Evolutionary conservation across 1,284 basidiomycete genomes (phyloP).

Genomic region (Moesziomyces sp.): DNA sequence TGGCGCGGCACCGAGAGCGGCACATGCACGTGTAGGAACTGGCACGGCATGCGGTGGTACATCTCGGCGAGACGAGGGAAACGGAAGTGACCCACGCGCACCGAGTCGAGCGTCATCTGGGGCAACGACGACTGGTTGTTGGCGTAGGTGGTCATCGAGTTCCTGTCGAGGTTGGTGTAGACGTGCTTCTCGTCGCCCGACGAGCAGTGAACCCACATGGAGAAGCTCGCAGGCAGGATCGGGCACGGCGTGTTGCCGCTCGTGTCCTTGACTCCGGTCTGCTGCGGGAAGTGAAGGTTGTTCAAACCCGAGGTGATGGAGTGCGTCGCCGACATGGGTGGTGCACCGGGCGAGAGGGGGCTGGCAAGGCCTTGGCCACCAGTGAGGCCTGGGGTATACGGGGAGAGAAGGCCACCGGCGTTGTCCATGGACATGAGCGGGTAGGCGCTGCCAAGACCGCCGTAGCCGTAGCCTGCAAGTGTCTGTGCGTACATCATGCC

Average conservation of each 20-base stretch:
- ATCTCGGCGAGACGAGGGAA: constrained; percentile 67
- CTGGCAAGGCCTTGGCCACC: constrained; percentile 39
- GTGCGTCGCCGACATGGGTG: constrained; percentile 57
- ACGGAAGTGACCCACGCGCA: constrained; percentile 55
- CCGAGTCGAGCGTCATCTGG: constrained; percentile 52
- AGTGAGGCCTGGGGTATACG: constrained; percentile 49
- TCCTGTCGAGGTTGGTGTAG: constrained; percentile 62
- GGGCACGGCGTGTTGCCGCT: constrained; percentile 47
- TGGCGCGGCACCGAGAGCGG: constrained; percentile 66
- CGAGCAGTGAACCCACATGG: constrained; percentile 65
- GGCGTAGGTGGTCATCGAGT: constrained; percentile 53
- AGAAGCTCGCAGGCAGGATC: constrained; percentile 63
- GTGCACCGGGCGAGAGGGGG: constrained; percentile 43
- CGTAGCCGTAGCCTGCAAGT: constrained; percentile 64
- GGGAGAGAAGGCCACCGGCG: constrained; percentile 49
- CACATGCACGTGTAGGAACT: constrained; percentile 69
- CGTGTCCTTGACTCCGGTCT: constrained; percentile 42
- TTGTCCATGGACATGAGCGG: constrained; percentile 47
- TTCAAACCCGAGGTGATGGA: constrained; percentile 60
- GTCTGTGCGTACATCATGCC: constrained; percentile 67
- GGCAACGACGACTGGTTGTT: constrained; percentile 55
- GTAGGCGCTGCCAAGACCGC: constrained; percentile 55
- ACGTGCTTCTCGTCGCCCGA: constrained; percentile 61
- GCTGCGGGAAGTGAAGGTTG: constrained; percentile 51
- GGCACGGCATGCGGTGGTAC: constrained; percentile 67